Base-by-base conservation (phyloP, 257 asterid species). In the Cinchona pubescens region DNA sequence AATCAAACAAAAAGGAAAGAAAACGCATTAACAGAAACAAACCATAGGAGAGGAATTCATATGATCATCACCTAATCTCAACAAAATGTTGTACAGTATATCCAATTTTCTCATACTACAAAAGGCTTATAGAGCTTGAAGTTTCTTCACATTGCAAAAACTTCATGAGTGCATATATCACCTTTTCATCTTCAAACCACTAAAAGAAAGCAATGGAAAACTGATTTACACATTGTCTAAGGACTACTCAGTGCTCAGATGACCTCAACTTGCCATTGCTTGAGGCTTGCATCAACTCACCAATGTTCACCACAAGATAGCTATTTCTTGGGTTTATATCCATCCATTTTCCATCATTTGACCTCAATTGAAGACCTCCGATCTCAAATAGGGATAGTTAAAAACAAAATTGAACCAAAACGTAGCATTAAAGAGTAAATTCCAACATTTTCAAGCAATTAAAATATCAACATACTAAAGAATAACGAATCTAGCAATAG, bases 271-370 rank as follows among this genome's bases (percentile, higher is more conserved):
- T 80, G 6, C 79, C 91, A 45, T 87, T 91, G 85, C 94, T 91
- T 94, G 94, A 91, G 0, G 96, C 94, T 82, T 90, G 92, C 46
- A 90, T 60, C 87, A 90, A 79, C 77, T 91, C 94, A 15, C 96
- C 96, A 23, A 91, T 82, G 51, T 91, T 91, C 1, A 91, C 94
- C 7, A 91, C 96, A 6, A 91, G 84, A 61, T 85, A 87, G 35
- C 81, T 92, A 76, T 88, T 92, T 69, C 85, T 74, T 25, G 90
- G 93, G 12, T 75, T 40, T 35, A 90, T 87, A 73, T 87, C 84
- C 82, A 88, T 79, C 96, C 96, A 88, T 74, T 78, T 80, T 1
- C 91, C 92, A 13, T 87, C 86, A n/a, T 69, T 87, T 30, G 90
- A 84, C 58, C 82, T 82, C 66, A 91, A 90, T 75, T 90, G 93